Evolutionary conservation across 805 yeast genomes (phyloP).

Genomic region (Lipomyces yamanashiensis): DNA sequence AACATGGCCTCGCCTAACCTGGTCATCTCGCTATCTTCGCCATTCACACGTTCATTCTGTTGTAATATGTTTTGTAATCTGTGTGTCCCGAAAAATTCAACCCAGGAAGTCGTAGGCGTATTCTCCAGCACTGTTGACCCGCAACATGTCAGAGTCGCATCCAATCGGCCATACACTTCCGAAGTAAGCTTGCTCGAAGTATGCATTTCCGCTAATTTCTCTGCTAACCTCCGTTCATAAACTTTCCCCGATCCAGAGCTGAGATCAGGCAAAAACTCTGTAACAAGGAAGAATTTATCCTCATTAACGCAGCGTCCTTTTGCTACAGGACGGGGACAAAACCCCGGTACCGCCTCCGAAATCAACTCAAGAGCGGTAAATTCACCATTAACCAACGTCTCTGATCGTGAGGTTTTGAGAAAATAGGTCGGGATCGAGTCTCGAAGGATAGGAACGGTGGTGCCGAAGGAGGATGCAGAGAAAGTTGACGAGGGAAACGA

Average conservation of each 20-base stretch:
- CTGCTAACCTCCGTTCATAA: constrained; percentile 22
- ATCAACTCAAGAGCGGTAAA: constrained; percentile 19
- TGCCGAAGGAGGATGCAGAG: constrained; percentile 19
- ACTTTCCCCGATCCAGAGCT: constrained; percentile 22
- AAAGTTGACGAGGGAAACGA: constrained; percentile 1
- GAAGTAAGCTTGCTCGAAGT: background rate
- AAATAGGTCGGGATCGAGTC: constrained; percentile 12
- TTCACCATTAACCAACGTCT: constrained; percentile 20
- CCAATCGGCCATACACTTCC: constrained; percentile 26
- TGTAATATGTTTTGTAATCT: constrained; percentile 28
- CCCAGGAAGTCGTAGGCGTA: constrained; percentile 31
- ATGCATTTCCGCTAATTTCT: constrained; percentile 21
- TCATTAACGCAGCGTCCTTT: constrained; percentile 10
- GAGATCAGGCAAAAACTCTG: constrained; percentile 12
- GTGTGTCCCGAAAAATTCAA: constrained; percentile 23
- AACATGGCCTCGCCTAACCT: constrained; percentile 12
- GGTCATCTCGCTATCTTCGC: constrained; percentile 17
- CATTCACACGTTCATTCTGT: constrained; percentile 22
- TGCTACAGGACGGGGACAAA: constrained; percentile 22
- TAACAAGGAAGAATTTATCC: constrained; percentile 14
- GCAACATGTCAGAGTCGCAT: constrained; percentile 28
- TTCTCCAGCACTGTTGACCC: constrained; percentile 32
- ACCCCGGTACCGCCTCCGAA: constrained; percentile 15
- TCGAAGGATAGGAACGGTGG: constrained; percentile 13
- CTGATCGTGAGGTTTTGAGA: constrained; percentile 11